Evolutionary conservation across 2,329 filamentous ascomycete species (phyloP).

Genomic region (Fusarium algeriense): DNA sequence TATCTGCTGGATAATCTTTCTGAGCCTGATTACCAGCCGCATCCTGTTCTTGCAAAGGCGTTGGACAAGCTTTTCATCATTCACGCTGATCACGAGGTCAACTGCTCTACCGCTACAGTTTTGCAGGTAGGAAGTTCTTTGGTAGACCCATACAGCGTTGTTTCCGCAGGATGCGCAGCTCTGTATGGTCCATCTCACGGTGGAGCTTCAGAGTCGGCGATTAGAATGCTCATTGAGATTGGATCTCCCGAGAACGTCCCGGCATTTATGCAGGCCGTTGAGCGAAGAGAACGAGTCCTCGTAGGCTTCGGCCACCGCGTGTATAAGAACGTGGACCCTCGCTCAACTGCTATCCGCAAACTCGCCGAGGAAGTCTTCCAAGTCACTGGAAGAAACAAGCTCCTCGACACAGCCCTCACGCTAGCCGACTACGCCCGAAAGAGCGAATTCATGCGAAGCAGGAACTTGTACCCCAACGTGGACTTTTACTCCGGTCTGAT

Average conservation of each 20-base stretch:
- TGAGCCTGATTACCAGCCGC: slow-evolving; percentile 59
- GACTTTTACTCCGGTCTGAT: slow-evolving; percentile 66
- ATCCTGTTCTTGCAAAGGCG: slow-evolving; percentile 63
- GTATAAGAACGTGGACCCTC: slow-evolving; percentile 67
- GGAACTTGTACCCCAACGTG: slow-evolving; percentile 64
- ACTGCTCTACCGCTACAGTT: slow-evolving; percentile 67
- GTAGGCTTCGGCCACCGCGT: slow-evolving; percentile 69
- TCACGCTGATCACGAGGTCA: slow-evolving; percentile 70
- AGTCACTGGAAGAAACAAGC: slow-evolving; percentile 63
- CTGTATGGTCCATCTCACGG: slow-evolving; percentile 70
- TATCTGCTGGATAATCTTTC: slow-evolving; percentile 66
- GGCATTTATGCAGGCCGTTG: slow-evolving; percentile 62
- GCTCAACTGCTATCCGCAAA: slow-evolving; percentile 62
- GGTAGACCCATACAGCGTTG: slow-evolving; percentile 67
- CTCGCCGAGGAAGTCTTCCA: slow-evolving; percentile 64
- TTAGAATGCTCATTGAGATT: slow-evolving; percentile 65
- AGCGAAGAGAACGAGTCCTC: slow-evolving; percentile 63
- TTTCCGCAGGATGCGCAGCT: slow-evolving; percentile 65
- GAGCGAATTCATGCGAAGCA: slow-evolving; percentile 62
- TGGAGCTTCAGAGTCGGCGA: slow-evolving; percentile 69
- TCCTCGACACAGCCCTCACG: slow-evolving; percentile 62
- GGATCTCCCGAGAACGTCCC: slow-evolving; percentile 64
- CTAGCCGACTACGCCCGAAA: slow-evolving; percentile 60
- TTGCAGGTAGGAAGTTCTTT: slow-evolving; percentile 68
- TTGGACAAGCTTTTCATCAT: slow-evolving; percentile 67